These are phyloP conservation scores for Ilyonectria destructans DNA, from an alignment of 2,329 filamentous ascomycete genomes.

Conservation along the genomic window DNA sequence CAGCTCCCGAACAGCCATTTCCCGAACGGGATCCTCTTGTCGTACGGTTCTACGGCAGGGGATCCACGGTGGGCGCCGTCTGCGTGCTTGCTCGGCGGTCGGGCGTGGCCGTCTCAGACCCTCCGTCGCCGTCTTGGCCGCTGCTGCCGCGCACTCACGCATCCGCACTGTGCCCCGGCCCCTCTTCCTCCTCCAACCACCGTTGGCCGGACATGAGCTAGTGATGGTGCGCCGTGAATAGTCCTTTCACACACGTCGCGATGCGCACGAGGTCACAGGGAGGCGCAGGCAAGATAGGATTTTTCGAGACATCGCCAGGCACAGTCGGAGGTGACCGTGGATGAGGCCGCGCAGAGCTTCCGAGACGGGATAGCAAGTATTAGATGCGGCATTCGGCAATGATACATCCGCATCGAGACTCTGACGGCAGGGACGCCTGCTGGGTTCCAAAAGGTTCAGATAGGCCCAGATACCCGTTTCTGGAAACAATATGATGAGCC, in stretches of 20 bases:
- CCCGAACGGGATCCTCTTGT: constrained; percentile 11
- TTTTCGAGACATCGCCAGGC: background rate
- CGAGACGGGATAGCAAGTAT: background rate
- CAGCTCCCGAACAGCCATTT: background rate
- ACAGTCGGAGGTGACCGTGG: constrained; percentile 3
- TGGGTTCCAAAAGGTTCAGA: background rate
- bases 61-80: constrained; percentile 26
- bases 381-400: constrained; percentile 1
- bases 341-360: background rate
- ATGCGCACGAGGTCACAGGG: constrained; percentile 4
- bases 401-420: background rate
- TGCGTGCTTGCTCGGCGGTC: constrained; percentile 18
- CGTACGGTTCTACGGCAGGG: constrained; percentile 32
- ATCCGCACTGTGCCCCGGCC: constrained; percentile 25
- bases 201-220: background rate
- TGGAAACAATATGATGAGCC: background rate
- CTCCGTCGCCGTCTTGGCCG: constrained; percentile 29
- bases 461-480: constrained; percentile 12
- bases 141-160: constrained; percentile 27
- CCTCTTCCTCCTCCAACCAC: constrained; percentile 1
- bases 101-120: constrained; percentile 25
- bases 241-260: background rate
- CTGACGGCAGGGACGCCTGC: background rate
- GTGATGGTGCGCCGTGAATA: background rate
- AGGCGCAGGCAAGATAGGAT: constrained; percentile 5